Conservation (phyloP, 768 basidiomycete species). For the Collybia sordida region DNA sequence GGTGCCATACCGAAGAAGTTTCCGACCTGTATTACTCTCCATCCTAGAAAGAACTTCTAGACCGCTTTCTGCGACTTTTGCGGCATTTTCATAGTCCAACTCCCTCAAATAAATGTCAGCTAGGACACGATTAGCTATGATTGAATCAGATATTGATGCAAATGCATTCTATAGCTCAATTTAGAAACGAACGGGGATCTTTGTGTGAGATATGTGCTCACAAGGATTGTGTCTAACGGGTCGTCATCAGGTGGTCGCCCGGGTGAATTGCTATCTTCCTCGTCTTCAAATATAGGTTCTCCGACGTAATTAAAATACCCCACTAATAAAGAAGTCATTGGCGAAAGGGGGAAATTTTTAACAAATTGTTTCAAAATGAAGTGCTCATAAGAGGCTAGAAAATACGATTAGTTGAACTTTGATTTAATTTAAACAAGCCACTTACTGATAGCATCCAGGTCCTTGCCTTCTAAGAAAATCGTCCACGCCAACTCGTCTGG, state of each 20-base stretch:
- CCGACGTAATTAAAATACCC: constrained; percentile 70
- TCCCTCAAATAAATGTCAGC: constrained; percentile 66
- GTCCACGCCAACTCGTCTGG: constrained; percentile 85
- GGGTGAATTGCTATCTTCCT: constrained; percentile 36
- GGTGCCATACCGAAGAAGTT: constrained; percentile 46
- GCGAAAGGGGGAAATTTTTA: constrained; percentile 59
- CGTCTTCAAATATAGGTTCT: constrained; percentile 36
- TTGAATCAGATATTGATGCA: constrained; percentile 46
- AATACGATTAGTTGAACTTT: background rate
- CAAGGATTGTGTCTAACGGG: constrained; percentile 60
- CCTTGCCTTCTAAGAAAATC: constrained; percentile 69
- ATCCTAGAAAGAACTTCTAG: constrained; percentile 52
- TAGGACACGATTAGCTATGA: constrained; percentile 67
- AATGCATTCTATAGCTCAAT: constrained; percentile 51
- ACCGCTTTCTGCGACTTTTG: constrained; percentile 71
- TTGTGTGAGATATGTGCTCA: constrained; percentile 31
- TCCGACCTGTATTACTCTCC: constrained; percentile 59
- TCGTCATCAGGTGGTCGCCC: constrained; percentile 46
- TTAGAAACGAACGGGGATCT: background rate
- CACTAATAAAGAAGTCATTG: constrained; percentile 54
- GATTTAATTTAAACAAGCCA: constrained; percentile 5
- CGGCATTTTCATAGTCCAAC: constrained; percentile 71
- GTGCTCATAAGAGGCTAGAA: constrained; percentile 62
- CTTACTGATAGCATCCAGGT: constrained; percentile 68
- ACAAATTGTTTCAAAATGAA: constrained; percentile 59